Evolutionary conservation across 2,329 filamentous ascomycete genomes (phyloP), one percentile per base, ranked within the genome.

Genomic region (Dactylellina sp.): DNA sequence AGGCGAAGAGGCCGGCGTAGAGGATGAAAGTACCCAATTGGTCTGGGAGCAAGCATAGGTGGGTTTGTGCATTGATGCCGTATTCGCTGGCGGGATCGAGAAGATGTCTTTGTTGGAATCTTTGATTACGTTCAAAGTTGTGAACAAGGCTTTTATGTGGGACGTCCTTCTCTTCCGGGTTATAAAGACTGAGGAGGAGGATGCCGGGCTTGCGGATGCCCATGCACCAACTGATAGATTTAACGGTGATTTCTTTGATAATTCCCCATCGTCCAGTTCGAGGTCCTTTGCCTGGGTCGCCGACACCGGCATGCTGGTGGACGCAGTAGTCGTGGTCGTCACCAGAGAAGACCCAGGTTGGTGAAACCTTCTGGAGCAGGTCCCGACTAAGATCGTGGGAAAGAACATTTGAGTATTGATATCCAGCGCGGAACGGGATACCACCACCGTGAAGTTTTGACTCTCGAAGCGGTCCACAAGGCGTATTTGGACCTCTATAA

Each of bases 271-370:
- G 63, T 7, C 71, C 71, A 4, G 71, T 75, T 11, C 59, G 62
- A 16, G 47, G 35, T 16, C 71, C 83, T 53, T 84, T 85, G 32
- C 89, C 87, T 24, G 85, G 86, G 35, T 85, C 85, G 75, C 88
- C 88, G 71, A 89, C 87, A 16, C 87, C 85, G 1, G 88, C 87
- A 81, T 99, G 95, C 0, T 89, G 85, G 5, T 98, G 83, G 79
- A 97, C 93, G 82, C 95, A 99, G 82, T 98, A 97, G 82, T 99
- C 95, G 82, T 99, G 95, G 79, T 99, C 95, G 78, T 99, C 95
- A 9, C 95, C 95, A 0, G 93, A 97, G 80, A 98, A 99, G 46
- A 93, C 90, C 76, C 95, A 90, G 1, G 88, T 85, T 11, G 98
- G 87, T 75, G 95, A 91, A 35, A 97, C 85, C 76, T 89, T 91